phyloP scores from a whole-genome alignment of 2,329 filamentous ascomycete species.

The Stromatinia cepivora region DNA sequence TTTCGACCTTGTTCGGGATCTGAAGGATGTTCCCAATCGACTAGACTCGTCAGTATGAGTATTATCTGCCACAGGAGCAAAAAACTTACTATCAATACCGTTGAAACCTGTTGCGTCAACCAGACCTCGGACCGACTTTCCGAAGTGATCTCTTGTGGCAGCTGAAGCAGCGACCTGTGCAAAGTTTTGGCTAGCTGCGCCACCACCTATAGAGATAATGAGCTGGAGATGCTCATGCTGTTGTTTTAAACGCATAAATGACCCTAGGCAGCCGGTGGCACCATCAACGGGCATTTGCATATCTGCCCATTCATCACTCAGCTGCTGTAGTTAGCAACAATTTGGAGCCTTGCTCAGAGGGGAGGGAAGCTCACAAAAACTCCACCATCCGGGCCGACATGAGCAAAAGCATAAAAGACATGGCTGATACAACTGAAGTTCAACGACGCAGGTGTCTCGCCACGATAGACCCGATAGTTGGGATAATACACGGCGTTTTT shows the following conservation, averaged over 20 bases:
- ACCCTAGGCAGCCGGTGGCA: slow-evolving; percentile 68
- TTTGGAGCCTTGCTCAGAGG: background rate
- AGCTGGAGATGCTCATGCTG: slow-evolving; percentile 70
- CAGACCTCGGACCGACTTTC: slow-evolving; percentile 62
- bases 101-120: slow-evolving; percentile 71
- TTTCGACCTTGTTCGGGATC: slow-evolving; percentile 65
- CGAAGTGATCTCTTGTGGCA: slow-evolving; percentile 66
- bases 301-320: slow-evolving; percentile 80
- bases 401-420: slow-evolving; percentile 82
- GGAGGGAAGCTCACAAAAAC: slow-evolving; percentile 64
- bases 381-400: slow-evolving; percentile 68
- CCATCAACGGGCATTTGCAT: slow-evolving; percentile 70
- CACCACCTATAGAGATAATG: slow-evolving; percentile 76
- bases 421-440: slow-evolving; percentile 77
- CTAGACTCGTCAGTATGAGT: slow-evolving; percentile 46
- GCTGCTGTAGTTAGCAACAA: slow-evolving; percentile 47
- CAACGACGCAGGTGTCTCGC: slow-evolving; percentile 71
- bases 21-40: slow-evolving; percentile 78
- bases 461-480: slow-evolving; percentile 72
- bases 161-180: slow-evolving; percentile 64
- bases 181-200: slow-evolving; percentile 64
- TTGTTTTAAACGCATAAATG: slow-evolving; percentile 71
- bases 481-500: slow-evolving; percentile 83
- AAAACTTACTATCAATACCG: slow-evolving; percentile 69
- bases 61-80: background rate